A percentile compares a stretch with the other conserved stretches of the same genome.
phyloP scores from a whole-genome alignment of 208 protist species.

The Leishmania martiniquensis region DNA sequence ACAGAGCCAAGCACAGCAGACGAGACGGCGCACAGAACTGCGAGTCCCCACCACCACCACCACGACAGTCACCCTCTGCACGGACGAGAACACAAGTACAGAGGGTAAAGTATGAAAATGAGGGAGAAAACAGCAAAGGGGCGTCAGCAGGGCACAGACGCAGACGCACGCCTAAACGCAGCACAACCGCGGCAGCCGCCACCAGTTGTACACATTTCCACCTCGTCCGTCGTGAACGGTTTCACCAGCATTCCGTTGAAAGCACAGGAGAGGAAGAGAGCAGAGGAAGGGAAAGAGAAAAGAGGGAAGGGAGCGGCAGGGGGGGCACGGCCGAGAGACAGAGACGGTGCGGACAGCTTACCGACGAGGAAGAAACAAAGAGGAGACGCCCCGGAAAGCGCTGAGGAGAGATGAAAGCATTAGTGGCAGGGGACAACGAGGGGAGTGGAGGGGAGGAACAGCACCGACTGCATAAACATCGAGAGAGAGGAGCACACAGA shows the following conservation, averaged over 20 bases:
- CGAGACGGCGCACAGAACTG: background rate
- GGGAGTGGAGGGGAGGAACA: too few relatives aligned
- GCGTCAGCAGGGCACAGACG: background rate
- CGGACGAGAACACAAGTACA: conserved; percentile 7
- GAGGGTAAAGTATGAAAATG: conserved; percentile 5
- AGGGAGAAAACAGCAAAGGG: conserved; percentile 2
- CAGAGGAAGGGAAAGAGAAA: background rate
- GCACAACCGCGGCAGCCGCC: background rate
- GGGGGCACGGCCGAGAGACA: too few relatives aligned
- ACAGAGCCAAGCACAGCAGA: background rate
- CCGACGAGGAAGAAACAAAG: too few relatives aligned
- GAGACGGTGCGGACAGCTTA: too few relatives aligned
- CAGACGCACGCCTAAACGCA: background rate
- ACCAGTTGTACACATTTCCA: background rate
- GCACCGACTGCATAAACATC: too few relatives aligned
- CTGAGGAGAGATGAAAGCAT: too few relatives aligned
- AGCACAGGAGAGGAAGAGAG: background rate
- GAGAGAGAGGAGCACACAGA: background rate
- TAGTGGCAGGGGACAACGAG: too few relatives aligned
- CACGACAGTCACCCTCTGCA: conserved; percentile 1
- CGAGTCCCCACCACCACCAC: background rate
- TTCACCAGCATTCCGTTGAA: background rate
- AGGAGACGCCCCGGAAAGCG: background rate
- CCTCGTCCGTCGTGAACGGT: background rate
- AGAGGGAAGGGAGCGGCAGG: background rate